Base-by-base conservation (phyloP, 768 basidiomycete species). In the Ramaria sp. region DNA sequence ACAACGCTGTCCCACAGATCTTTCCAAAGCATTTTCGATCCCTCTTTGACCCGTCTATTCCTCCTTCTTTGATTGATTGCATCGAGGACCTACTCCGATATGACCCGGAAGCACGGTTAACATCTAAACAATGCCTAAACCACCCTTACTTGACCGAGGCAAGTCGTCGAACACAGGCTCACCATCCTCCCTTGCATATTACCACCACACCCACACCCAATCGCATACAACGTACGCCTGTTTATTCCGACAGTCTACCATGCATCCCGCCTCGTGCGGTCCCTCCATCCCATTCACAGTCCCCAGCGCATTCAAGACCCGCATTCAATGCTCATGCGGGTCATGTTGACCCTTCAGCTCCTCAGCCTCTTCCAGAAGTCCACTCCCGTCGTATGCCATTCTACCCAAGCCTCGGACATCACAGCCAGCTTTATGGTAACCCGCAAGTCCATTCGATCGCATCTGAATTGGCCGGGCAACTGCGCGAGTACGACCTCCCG, bases 81-180 rank as follows among this genome's bases (percentile, higher is more conserved):
- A 96, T 99, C 66, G 78, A 83, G 49, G 91, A 95, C 66, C 76
- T 97, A 15, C 80, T 99, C 59, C 87, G 83, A 64, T 98, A 96
- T 71, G 91, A 98, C 64, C 94, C 96, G 24, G 83, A 83, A 41
- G 75, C 78, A 50, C 86, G 96, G 30, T 75, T 97, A 50, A 96
- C 93, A 1, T 87, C 90, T 57, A 78, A 78, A 50, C 81, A 94
- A 67, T 95, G 93, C 68, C 73, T 96, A 60, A 81, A 91, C 33
- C 93, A 97, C 68, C 76, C 83, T 13, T 99, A 98, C 74, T 82
- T 97, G 57, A 78, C 78, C 58, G 90, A 96, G 70, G 90, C 87
- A 12, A 73, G 75, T 59, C 81, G 78, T 37, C 77, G 80, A 50
- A 85, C 85, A 61, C 74, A 79, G 63, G 81, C 85, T 20, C 83